These are phyloP conservation scores for Musa beccarii DNA, from an alignment of 176 grass and related monocot genomes.

Conservation along the genomic window DNA sequence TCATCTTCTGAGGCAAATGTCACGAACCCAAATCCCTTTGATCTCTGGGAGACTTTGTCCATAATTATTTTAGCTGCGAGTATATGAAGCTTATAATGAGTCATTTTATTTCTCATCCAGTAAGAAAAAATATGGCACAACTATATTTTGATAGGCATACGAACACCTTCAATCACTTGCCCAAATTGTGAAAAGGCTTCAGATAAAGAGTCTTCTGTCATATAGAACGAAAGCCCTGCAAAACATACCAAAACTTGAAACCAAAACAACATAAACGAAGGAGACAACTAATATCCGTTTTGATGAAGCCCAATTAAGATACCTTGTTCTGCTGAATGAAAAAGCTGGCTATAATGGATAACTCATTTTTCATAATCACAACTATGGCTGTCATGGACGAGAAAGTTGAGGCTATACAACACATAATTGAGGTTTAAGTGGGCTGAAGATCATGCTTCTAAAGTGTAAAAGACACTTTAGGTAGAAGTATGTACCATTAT, in stretches of 20 bases:
- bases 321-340: neutral
- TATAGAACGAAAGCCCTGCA: conserved; percentile 35
- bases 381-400: too few relatives aligned
- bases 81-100: neutral
- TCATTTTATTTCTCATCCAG: neutral
- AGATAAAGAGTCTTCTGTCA: conserved; percentile 25
- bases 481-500: too few relatives aligned
- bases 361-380: too few relatives aligned
- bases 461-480: too few relatives aligned
- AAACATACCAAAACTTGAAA: neutral
- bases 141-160: neutral
- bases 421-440: too few relatives aligned
- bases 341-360: too few relatives aligned
- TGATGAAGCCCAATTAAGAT: neutral
- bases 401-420: too few relatives aligned
- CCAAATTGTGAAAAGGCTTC: conserved; percentile 52
- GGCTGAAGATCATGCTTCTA: too few relatives aligned
- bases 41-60: conserved; percentile 24
- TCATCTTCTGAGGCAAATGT: conserved; percentile 65
- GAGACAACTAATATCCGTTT: neutral
- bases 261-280: neutral
- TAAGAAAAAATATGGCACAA: neutral
- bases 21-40: conserved; percentile 87
- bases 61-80: conserved; percentile 52
- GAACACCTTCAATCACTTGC: conserved; percentile 70